These are phyloP conservation scores for Musa acuminata DNA, from an alignment of 176 grass and related monocot genomes.

Conservation along the genomic window DNA sequence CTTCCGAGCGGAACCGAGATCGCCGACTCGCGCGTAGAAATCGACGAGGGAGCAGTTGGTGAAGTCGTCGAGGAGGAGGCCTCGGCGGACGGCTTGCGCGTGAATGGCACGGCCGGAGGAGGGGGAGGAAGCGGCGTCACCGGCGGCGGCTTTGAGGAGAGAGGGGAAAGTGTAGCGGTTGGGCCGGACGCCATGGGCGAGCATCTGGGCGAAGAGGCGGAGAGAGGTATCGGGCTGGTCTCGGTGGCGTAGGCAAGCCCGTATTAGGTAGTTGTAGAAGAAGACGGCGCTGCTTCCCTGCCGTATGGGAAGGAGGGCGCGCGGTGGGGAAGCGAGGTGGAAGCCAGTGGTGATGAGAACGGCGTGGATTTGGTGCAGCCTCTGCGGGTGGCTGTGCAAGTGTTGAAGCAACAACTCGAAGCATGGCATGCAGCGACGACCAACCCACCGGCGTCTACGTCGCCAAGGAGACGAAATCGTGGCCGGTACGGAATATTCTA, in stretches of 20 bases:
- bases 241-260: constrained; percentile 32
- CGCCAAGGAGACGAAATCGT: too few relatives aligned
- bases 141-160: constrained; percentile 38
- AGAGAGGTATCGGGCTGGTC: constrained; percentile 21
- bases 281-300: constrained; percentile 23
- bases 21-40: constrained; percentile 26
- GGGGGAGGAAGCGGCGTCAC: not conserved
- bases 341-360: constrained; percentile 60
- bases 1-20: constrained; percentile 30
- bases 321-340: constrained; percentile 15
- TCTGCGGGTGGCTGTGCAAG: constrained; percentile 29
- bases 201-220: constrained; percentile 54
- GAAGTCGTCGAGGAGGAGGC: constrained; percentile 41
- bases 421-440: constrained; percentile 17
- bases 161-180: constrained; percentile 66
- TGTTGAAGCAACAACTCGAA: constrained; percentile 32
- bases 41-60: constrained; percentile 53
- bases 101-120: constrained; percentile 31
- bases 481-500: too few relatives aligned
- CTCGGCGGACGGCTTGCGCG: constrained; percentile 47
- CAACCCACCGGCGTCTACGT: not conserved
- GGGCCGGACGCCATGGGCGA: constrained; percentile 32
- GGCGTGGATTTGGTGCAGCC: constrained; percentile 53
- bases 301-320: not conserved
- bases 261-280: constrained; percentile 63